These are phyloP conservation scores for Pseudotulostoma volvatum DNA, from an alignment of 495 filamentous ascomycete genomes.

Conservation along the genomic window DNA sequence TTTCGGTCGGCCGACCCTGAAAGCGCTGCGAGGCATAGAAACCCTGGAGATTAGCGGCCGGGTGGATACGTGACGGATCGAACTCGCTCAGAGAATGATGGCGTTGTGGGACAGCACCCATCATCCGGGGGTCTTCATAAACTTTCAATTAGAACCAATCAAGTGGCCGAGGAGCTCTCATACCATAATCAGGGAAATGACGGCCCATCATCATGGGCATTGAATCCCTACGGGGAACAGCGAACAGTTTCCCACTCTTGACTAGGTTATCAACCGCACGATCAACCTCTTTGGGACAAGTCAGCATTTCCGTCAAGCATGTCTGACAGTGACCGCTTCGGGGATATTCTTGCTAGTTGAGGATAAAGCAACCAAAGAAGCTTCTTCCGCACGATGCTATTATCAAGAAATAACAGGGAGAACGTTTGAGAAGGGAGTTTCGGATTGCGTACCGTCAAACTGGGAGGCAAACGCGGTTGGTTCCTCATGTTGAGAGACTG, in stretches of 20 bases:
- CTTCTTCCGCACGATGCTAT: too few relatives aligned
- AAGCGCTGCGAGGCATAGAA: slow-evolving; percentile 92
- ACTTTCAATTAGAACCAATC: slow-evolving; percentile 1
- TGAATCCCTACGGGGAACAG: slow-evolving; percentile 68
- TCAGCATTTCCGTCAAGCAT: slow-evolving; percentile 11
- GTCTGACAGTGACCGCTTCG: neutral
- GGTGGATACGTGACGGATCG: slow-evolving; percentile 54
- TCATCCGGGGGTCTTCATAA: slow-evolving; percentile 34
- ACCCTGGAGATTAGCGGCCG: slow-evolving; percentile 68
- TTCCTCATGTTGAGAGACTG: slow-evolving; percentile 62
- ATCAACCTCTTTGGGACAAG: slow-evolving; percentile 63
- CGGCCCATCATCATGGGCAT: slow-evolving; percentile 51
- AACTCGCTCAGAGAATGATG: slow-evolving; percentile 83
- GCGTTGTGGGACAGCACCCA: slow-evolving; percentile 31
- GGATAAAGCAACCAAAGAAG: slow-evolving; percentile 1
- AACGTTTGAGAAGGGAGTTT: too few relatives aligned
- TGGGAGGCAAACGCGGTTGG: slow-evolving; percentile 68
- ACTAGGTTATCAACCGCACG: slow-evolving; percentile 87
- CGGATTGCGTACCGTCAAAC: slow-evolving; percentile 72
- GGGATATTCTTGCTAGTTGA: slow-evolving; percentile 5
- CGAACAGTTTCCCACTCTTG: slow-evolving; percentile 90
- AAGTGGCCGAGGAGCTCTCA: slow-evolving; percentile 7
- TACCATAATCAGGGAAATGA: slow-evolving; percentile 43
- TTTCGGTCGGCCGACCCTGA: slow-evolving; percentile 81
- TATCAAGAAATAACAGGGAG: too few relatives aligned